Evolutionary conservation across 164 flowering plant genomes (phyloP).

Genomic region (Tetracentron sinense): DNA sequence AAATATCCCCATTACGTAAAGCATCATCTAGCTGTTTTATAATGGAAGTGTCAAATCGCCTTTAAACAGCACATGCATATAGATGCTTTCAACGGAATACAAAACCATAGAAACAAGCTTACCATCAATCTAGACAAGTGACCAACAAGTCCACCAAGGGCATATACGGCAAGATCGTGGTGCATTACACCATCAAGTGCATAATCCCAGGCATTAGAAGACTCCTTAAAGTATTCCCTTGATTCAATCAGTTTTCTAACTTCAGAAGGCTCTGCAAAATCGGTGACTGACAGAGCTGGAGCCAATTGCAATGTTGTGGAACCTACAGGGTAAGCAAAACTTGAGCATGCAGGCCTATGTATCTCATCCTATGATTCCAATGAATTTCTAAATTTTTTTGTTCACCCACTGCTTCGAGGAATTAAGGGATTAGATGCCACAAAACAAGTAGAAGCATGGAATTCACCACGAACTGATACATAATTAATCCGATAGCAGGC

Average conservation of each 20-base stretch:
- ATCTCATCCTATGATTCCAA: conserved; percentile 1
- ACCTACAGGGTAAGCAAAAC: conserved; percentile 41
- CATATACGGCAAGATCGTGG: conserved; percentile 49
- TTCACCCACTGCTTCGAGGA: background rate
- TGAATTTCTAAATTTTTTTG: background rate
- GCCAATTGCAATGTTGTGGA: conserved; percentile 42
- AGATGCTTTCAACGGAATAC: background rate
- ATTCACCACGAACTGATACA: too few species aligned
- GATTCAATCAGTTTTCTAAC: conserved; percentile 53
- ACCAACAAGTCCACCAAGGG: conserved; percentile 74
- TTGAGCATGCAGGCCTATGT: background rate
- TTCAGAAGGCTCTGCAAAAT: conserved; percentile 56
- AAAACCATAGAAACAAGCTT: conserved; percentile 16
- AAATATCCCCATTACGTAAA: conserved; percentile 68
- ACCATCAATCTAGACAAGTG: conserved; percentile 87
- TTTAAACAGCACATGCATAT: conserved; percentile 2
- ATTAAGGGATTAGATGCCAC: background rate
- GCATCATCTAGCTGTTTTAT: conserved; percentile 67
- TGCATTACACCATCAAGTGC: conserved; percentile 44
- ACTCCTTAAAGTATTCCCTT: conserved; percentile 68
- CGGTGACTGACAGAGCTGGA: conserved; percentile 44
- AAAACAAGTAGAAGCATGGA: too few species aligned
- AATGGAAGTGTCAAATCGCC: conserved; percentile 6
- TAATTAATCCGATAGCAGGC: too few species aligned
- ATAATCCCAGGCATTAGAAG: conserved; percentile 34